These are phyloP conservation scores for Rhododendron ovatum DNA, from an alignment of 148 eudicot species.

Conservation along the genomic window DNA sequence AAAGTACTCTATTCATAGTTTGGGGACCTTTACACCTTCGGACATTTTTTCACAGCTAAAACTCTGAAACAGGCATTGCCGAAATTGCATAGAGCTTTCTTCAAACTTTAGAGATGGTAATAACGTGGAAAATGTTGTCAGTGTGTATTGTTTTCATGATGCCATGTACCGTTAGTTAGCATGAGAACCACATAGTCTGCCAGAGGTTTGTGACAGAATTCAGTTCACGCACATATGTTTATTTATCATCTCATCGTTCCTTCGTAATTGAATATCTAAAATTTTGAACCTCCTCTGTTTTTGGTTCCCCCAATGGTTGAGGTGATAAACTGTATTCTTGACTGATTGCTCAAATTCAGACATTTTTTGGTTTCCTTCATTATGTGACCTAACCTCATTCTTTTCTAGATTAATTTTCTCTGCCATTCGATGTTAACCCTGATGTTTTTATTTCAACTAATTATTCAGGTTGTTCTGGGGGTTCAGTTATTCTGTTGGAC, in stretches of 20 bases:
- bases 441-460: not conserved
- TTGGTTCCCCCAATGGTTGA: not conserved
- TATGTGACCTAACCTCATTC: not conserved
- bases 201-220: not conserved
- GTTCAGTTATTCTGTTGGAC: constrained; percentile 63
- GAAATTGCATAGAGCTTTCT: no score
- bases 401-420: not conserved
- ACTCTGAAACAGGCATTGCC: no score
- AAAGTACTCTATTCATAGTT: not conserved
- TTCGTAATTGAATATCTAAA: not conserved
- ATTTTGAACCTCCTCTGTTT: not conserved
- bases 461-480: constrained; percentile 54
- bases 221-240: not conserved
- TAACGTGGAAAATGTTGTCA: no score
- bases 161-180: no score
- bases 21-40: not conserved
- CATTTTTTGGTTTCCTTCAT: not conserved
- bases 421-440: not conserved
- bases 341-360: not conserved
- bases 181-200: not conserved
- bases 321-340: not conserved
- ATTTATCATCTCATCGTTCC: not conserved
- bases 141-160: no score
- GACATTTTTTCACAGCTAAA: not conserved
- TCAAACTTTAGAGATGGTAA: no score